Percentiles rank a stretch among this genome's conserved stretches.
These are phyloP conservation scores for Lachnellula arida DNA, from an alignment of 2,329 filamentous ascomycete genomes.

Conservation along the genomic window DNA sequence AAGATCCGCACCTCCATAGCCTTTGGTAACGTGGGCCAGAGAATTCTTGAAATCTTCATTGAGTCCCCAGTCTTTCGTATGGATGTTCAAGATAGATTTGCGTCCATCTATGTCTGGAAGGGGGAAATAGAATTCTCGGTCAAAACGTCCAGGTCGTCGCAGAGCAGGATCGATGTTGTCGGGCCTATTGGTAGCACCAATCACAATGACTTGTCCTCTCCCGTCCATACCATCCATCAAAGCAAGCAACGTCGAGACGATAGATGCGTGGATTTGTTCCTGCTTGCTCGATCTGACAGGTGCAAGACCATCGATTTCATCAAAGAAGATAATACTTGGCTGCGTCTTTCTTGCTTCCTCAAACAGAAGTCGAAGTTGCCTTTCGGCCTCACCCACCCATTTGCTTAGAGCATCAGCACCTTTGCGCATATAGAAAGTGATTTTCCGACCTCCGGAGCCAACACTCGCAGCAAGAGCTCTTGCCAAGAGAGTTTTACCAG, in stretches of 20 bases:
- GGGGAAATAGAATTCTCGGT: slow-evolving; percentile 97
- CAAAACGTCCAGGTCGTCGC: slow-evolving; percentile 87
- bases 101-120: slow-evolving; percentile 77
- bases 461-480: slow-evolving; percentile 88
- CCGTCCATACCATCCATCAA: slow-evolving; percentile 98
- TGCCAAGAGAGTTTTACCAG: slow-evolving; percentile 90
- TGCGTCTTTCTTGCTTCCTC: slow-evolving; percentile 94
- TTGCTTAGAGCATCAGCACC: slow-evolving; percentile 96
- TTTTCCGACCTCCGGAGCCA: slow-evolving; percentile 83
- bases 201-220: slow-evolving; percentile 96
- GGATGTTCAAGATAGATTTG: slow-evolving; percentile 86
- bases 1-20: slow-evolving; percentile 93
- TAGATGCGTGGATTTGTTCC: slow-evolving; percentile 97
- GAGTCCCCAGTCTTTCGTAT: slow-evolving; percentile 91
- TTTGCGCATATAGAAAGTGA: slow-evolving; percentile 99
- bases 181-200: slow-evolving; percentile 95
- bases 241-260: slow-evolving; percentile 88
- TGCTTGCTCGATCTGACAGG: slow-evolving; percentile 97
- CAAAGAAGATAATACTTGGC: slow-evolving; percentile 98
- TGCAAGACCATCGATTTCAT: slow-evolving; percentile 95
- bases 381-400: slow-evolving; percentile 97
- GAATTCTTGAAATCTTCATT: slow-evolving; percentile 74
- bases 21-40: slow-evolving; percentile 84
- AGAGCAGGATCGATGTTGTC: slow-evolving; percentile 97
- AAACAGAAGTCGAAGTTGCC: slow-evolving; percentile 87